These are phyloP conservation scores for Talaromyces islandicus DNA, from an alignment of 2,329 filamentous ascomycete species.

Conservation along the genomic window DNA sequence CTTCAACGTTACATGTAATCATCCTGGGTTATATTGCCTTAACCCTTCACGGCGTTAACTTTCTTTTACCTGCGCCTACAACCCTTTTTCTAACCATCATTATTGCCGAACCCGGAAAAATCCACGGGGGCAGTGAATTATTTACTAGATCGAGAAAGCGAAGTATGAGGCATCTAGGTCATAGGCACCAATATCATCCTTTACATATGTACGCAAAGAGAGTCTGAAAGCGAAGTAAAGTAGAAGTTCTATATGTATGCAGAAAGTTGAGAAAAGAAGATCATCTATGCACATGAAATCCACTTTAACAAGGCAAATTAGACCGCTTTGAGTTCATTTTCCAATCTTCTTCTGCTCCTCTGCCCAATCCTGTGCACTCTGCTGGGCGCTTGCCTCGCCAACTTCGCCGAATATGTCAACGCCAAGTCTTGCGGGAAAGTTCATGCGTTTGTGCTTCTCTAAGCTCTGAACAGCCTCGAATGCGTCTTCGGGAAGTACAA, in stretches of 20 bases:
- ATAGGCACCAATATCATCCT: no score
- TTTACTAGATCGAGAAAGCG: no score
- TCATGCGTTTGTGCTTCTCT: conserved; percentile 31
- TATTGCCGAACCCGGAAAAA: no score
- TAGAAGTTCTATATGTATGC: neutral
- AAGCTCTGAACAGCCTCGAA: conserved; percentile 30
- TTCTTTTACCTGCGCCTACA: no score
- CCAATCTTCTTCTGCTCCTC: conserved; percentile 15
- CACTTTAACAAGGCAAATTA: no score
- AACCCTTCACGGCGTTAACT: no score
- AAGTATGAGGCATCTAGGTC: no score
- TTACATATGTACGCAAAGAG: no score
- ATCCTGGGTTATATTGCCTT: no score
- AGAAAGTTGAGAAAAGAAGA: neutral
- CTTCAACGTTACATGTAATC: no score
- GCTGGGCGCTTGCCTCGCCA: conserved; percentile 25
- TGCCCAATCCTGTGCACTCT: conserved; percentile 23
- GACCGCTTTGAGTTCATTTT: conserved; percentile 9
- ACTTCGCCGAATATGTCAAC: conserved; percentile 33
- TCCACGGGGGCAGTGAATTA: no score
- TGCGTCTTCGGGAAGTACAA: conserved; percentile 28
- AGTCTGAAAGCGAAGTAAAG: neutral
- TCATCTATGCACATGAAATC: neutral
- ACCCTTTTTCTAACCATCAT: no score
- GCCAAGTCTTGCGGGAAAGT: conserved; percentile 33